phyloP scores from a whole-genome alignment of 805 yeast genomes.

The Yarrowia deformans region DNA sequence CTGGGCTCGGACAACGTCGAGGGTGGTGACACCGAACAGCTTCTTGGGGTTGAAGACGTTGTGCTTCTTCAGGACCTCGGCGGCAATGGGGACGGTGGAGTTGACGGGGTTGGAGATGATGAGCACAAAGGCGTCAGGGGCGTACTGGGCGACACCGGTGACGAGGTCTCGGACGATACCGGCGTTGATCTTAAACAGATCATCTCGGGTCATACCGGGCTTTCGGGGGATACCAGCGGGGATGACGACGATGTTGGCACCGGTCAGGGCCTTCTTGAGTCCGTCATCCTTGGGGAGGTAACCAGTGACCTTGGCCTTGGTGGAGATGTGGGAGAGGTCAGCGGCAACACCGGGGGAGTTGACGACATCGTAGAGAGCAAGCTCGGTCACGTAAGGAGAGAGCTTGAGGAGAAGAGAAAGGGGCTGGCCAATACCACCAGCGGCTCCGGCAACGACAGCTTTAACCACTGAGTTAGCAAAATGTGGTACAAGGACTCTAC shows the following conservation, averaged over 20 bases:
- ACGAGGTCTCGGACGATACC: constrained; percentile 94
- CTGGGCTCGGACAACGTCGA: constrained; percentile 89
- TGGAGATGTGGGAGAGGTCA: constrained; percentile 91
- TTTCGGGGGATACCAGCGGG: constrained; percentile 99
- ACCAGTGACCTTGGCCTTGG: constrained; percentile 87
- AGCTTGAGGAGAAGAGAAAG: constrained; percentile 81
- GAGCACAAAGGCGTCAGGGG: constrained; percentile 83
- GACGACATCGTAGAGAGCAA: constrained; percentile 85
- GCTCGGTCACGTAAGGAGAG: constrained; percentile 84
- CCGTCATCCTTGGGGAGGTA: constrained; percentile 79
- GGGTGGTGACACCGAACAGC: constrained; percentile 94
- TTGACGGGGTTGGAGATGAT: constrained; percentile 95
- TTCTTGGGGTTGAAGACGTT: constrained; percentile 91
- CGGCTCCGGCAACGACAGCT: constrained; percentile 90
- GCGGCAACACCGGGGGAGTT: constrained; percentile 98
- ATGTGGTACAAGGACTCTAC: not conserved
- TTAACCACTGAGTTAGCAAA: constrained; percentile 52
- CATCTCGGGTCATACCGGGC: constrained; percentile 99
- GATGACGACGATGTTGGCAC: constrained; percentile 79
- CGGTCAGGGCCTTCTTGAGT: constrained; percentile 71
- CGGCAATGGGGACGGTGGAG: constrained; percentile 96
- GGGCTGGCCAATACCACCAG: constrained; percentile 97
- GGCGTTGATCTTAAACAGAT: constrained; percentile 94
- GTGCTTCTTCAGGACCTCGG: constrained; percentile 84
- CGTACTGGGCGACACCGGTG: constrained; percentile 77